These are phyloP conservation scores for Fusarium circinatum DNA, from an alignment of 2,329 filamentous ascomycete species.

Conservation along the genomic window DNA sequence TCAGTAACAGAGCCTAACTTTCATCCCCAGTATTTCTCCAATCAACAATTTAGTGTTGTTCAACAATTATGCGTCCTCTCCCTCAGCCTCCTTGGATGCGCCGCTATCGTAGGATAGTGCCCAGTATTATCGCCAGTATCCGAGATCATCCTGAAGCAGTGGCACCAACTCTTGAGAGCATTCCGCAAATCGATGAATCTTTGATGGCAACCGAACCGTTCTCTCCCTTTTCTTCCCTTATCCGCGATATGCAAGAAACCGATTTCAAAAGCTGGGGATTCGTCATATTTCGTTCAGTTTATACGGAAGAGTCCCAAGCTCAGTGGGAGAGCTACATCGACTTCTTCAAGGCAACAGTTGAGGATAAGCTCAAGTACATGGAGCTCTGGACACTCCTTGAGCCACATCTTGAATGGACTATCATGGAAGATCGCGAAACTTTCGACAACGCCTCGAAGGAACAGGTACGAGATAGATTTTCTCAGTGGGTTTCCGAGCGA, in stretches of 20 bases:
- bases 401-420: constrained; percentile 2
- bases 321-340: constrained; percentile 25
- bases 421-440: not conserved
- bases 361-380: not conserved
- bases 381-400: not conserved
- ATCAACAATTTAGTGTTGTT: not conserved
- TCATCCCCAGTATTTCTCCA: not conserved
- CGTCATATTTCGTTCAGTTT: constrained; percentile 9
- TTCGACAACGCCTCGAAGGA: constrained; percentile 4
- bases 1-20: not conserved
- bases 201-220: not conserved
- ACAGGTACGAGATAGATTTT: not conserved
- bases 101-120: not conserved
- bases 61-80: constrained; percentile 6
- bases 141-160: not conserved
- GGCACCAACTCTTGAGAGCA: constrained; percentile 16
- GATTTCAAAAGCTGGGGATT: constrained; percentile 3
- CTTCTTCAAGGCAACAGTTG: constrained; percentile 14
- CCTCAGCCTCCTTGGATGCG: not conserved
- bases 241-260: not conserved
- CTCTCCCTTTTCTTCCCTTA: not conserved
- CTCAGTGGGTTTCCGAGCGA: not conserved
- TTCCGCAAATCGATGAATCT: not conserved
- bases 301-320: not conserved
- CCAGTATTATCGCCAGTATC: constrained; percentile 13